Conservation (phyloP, 768 basidiomycete genomes). For the Rhodotorula paludigena region DNA sequence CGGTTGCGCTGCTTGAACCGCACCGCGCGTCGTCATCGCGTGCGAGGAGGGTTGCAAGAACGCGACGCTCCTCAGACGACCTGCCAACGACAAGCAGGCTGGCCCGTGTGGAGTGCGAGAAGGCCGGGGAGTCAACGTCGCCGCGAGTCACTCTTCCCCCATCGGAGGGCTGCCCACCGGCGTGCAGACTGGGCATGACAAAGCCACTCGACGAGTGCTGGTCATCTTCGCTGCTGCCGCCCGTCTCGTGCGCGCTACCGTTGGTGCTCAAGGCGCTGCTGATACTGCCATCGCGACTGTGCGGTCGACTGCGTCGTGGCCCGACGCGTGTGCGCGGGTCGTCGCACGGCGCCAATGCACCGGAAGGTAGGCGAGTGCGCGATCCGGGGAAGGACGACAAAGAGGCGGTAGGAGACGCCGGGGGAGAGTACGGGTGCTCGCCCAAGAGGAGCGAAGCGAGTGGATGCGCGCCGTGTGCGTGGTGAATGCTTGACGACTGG, state of each 20-base stretch:
- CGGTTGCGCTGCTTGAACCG: background rate
- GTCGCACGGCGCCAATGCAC: background rate
- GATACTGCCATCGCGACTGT: background rate
- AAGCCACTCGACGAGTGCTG: constrained; percentile 1
- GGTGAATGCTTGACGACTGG: background rate
- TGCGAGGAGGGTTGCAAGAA: constrained; percentile 11
- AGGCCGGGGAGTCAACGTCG: too few species aligned
- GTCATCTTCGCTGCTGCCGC: constrained; percentile 12
- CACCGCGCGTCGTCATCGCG: constrained; percentile 4
- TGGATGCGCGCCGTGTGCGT: background rate
- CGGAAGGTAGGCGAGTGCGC: constrained; percentile 4
- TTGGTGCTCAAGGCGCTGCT: constrained; percentile 26
- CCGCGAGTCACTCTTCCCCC: too few species aligned
- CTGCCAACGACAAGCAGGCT: constrained; percentile 24
- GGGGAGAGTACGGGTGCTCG: constrained; percentile 13
- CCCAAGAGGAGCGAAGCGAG: constrained; percentile 9
- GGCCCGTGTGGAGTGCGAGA: too few species aligned
- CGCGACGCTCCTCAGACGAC: constrained; percentile 13
- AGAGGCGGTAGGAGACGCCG: constrained; percentile 5
- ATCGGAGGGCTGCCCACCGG: background rate
- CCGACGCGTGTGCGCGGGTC: background rate
- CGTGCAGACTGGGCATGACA: constrained; percentile 29
- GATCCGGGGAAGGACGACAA: constrained; percentile 3
- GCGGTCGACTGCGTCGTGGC: background rate
- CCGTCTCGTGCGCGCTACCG: constrained; percentile 13